phyloP scores from a whole-genome alignment of 148 eudicot genomes.

The Rhododendron kiyosumense region DNA sequence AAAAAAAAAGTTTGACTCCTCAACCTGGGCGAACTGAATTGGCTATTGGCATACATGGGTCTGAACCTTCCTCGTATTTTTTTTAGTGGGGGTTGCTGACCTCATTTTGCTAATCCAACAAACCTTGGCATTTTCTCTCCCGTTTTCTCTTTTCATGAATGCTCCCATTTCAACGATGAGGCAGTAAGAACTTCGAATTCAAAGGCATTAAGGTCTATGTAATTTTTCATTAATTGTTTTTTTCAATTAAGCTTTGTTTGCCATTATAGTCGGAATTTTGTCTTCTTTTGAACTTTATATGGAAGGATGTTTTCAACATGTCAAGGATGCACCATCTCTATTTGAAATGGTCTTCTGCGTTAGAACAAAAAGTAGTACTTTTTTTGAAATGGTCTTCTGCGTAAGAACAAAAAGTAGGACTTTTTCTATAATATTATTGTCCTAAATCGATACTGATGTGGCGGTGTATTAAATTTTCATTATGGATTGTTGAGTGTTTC shows the following conservation, averaged over 20 bases:
- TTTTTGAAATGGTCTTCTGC: neutral
- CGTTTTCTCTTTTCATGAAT: neutral
- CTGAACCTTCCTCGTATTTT: neutral
- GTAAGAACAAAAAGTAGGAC: neutral
- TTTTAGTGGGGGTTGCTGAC: neutral
- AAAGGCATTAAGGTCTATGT: neutral
- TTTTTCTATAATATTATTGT: neutral
- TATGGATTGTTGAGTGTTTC: neutral
- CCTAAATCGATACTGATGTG: neutral
- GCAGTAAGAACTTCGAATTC: neutral
- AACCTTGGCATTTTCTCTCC: neutral
- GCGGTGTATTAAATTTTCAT: neutral
- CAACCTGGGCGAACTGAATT: neutral
- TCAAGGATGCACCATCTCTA: slow-evolving; percentile 3
- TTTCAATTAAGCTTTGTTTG: neutral
- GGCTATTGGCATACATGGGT: neutral
- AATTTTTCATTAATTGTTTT: neutral
- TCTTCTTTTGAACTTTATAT: neutral
- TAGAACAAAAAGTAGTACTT: neutral
- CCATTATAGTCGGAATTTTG: neutral
- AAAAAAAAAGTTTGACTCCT: neutral
- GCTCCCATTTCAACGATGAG: neutral
- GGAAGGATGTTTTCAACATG: neutral
- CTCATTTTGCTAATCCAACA: neutral
- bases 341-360: neutral